These are phyloP conservation scores for Zygoascus flipseniorum DNA, from an alignment of 805 yeast species.

Conservation along the genomic window DNA sequence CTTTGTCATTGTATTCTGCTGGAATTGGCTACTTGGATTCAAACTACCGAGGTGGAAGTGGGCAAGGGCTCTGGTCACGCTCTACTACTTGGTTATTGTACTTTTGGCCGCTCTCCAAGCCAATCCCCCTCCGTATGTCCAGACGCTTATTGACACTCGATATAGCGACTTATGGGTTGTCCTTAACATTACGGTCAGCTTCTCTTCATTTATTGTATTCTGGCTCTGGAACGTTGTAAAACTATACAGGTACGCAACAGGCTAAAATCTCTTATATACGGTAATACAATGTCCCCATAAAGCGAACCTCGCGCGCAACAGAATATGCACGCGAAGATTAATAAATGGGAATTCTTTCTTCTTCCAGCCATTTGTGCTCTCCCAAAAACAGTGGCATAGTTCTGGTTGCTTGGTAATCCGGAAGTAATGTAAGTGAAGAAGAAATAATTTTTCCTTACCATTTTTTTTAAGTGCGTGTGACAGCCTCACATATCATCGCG, in stretches of 20 bases:
- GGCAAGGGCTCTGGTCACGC: conserved; percentile 37
- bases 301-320: conserved; percentile 20
- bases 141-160: conserved; percentile 27
- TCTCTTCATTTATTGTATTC: conserved; percentile 63
- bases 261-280: conserved; percentile 3
- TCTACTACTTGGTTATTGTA: conserved; percentile 44
- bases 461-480: background rate
- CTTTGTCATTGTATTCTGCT: conserved; percentile 46
- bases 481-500: background rate
- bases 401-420: conserved; percentile 20
- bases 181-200: conserved; percentile 63
- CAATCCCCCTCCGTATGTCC: conserved; percentile 30
- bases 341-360: conserved; percentile 19
- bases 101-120: conserved; percentile 40
- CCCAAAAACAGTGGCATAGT: conserved; percentile 8
- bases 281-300: conserved; percentile 19
- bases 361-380: conserved; percentile 26
- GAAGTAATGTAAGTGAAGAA: conserved; percentile 12
- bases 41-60: conserved; percentile 30
- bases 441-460: background rate
- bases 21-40: conserved; percentile 69
- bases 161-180: conserved; percentile 86
- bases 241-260: conserved; percentile 21
- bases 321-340: conserved; percentile 3
- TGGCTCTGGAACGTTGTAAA: conserved; percentile 78